phyloP scores from a whole-genome alignment of 2,329 filamentous ascomycete species.

The Xylaria sp. region DNA sequence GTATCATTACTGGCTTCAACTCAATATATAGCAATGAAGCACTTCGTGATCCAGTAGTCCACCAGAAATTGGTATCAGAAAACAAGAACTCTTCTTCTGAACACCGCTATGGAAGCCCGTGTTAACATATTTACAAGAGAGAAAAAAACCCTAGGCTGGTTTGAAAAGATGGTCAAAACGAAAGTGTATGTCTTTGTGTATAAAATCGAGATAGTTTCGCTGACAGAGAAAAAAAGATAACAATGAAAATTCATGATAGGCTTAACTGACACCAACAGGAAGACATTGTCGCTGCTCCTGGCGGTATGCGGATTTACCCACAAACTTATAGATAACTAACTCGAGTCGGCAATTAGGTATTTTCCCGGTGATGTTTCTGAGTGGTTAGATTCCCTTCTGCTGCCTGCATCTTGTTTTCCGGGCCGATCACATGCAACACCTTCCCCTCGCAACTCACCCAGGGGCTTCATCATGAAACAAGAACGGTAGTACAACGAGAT shows the following conservation, averaged over 20 bases:
- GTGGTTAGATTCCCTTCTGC: neutral
- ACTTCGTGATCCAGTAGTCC: neutral
- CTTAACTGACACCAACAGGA: neutral
- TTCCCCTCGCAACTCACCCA: neutral
- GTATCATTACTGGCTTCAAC: neutral
- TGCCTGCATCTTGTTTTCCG: neutral
- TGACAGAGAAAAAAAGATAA: neutral
- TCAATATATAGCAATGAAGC: neutral
- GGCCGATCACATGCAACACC: slow-evolving; percentile 4
- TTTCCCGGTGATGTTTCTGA: neutral
- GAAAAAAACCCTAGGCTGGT: neutral
- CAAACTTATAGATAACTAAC: neutral
- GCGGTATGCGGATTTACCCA: neutral
- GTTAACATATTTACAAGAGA: neutral
- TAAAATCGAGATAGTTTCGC: neutral
- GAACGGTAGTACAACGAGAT: slow-evolving; percentile 9
- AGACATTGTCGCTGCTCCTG: neutral
- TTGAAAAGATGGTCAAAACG: neutral
- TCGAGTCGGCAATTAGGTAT: neutral
- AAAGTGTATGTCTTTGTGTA: neutral
- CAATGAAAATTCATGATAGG: neutral
- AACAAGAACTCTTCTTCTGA: neutral
- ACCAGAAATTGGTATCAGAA: neutral
- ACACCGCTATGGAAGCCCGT: neutral
- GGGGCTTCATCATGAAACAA: slow-evolving; percentile 6